Evolutionary conservation across 169 alveolate genomes (phyloP).

Genomic region (Plasmodium fragile): DNA sequence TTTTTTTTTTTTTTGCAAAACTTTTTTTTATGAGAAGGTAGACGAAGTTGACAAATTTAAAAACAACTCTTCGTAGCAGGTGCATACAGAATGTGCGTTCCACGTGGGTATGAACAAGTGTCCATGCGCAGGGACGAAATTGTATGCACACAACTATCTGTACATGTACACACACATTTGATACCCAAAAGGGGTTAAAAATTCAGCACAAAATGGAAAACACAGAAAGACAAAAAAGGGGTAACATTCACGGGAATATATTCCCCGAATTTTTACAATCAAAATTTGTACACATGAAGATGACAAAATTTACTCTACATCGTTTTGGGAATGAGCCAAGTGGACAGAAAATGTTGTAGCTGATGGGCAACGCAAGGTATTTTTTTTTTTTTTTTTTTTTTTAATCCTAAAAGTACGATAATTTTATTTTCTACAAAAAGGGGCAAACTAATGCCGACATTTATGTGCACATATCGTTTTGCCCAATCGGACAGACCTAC

Average conservation of each 20-base stretch:
- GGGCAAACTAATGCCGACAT: neutral
- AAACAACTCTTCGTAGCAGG: neutral
- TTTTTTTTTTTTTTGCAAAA: neutral
- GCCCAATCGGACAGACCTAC: neutral
- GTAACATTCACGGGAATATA: neutral
- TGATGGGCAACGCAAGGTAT: neutral
- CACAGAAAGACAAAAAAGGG: neutral
- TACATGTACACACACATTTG: neutral
- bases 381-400: neutral
- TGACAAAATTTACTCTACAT: slow-evolving; percentile 6
- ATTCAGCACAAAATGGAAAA: neutral
- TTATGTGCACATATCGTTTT: neutral
- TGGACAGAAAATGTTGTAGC: neutral
- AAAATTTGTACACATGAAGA: neutral
- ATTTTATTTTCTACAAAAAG: neutral
- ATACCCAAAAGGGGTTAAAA: neutral
- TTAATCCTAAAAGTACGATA: neutral
- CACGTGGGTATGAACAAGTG: neutral
- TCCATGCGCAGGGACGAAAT: neutral
- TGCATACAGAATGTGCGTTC: neutral
- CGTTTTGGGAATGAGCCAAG: neutral
- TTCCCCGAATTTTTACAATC: neutral
- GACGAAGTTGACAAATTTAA: neutral
- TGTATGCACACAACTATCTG: neutral
- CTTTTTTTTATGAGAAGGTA: neutral